Evolutionary conservation across 75 land plant species (phyloP).

Genomic region (Larix kaempferi): DNA sequence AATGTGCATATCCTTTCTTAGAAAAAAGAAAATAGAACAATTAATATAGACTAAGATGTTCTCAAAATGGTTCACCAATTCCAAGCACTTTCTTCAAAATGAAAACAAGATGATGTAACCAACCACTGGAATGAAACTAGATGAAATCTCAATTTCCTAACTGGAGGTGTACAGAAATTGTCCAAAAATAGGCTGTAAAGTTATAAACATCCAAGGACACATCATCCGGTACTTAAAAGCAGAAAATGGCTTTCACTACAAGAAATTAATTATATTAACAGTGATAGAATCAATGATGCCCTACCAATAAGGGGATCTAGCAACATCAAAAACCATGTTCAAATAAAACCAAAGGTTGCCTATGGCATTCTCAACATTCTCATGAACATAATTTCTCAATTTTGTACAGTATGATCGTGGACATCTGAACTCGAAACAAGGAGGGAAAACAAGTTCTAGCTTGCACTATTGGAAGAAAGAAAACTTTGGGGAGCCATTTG

Average conservation of each 20-base stretch:
- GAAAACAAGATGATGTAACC: background rate
- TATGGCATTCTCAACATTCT: no score
- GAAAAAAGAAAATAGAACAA: constrained; percentile 10
- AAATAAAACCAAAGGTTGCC: no score
- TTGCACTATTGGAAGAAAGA: no score
- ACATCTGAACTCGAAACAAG: no score
- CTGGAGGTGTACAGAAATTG: background rate
- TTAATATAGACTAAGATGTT: background rate
- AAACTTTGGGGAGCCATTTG: no score
- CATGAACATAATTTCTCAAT: no score
- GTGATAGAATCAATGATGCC: background rate
- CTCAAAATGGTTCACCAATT: no score
- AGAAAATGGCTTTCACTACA: background rate
- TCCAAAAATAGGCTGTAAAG: background rate
- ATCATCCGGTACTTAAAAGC: background rate
- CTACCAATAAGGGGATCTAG: background rate
- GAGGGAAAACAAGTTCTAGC: no score
- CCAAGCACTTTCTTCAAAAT: no score
- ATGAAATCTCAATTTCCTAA: background rate
- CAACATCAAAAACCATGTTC: no score
- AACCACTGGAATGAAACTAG: background rate
- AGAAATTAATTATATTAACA: background rate
- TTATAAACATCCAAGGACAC: background rate
- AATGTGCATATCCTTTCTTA: background rate
- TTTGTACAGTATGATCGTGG: no score